Evolutionary conservation across 768 basidiomycete genomes (phyloP).

Genomic region (Russula emetica): DNA sequence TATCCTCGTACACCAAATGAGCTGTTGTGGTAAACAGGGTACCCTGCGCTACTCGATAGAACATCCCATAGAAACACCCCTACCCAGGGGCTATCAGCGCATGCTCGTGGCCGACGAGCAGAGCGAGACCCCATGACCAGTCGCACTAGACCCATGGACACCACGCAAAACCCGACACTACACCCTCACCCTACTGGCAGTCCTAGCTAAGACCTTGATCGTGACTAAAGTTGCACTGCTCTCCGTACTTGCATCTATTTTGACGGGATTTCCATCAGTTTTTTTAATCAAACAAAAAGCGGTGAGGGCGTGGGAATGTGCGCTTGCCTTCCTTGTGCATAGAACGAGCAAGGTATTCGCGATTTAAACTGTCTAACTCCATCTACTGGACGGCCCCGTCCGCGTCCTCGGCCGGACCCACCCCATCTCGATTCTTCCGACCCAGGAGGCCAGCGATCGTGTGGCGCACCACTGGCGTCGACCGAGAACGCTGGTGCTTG

Average conservation of each 20-base stretch:
- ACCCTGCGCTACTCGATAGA: slow-evolving; percentile 12
- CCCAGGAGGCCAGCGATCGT: slow-evolving; percentile 44
- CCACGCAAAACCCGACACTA: not conserved
- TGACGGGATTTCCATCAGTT: slow-evolving; percentile 31
- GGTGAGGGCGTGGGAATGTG: slow-evolving; percentile 41
- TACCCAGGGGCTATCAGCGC: not conserved
- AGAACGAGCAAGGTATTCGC: slow-evolving; percentile 89
- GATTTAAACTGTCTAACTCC: slow-evolving; percentile 69
- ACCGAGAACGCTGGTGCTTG: slow-evolving; percentile 19
- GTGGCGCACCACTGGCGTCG: slow-evolving; percentile 25
- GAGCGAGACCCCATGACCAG: not conserved
- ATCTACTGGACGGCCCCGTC: slow-evolving; percentile 46
- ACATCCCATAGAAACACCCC: slow-evolving; percentile 6
- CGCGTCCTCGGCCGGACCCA: slow-evolving; percentile 40
- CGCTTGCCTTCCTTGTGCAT: slow-evolving; percentile 90
- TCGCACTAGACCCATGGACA: not conserved
- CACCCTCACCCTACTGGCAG: not conserved
- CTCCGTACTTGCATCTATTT: slow-evolving; percentile 84
- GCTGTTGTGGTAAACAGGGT: slow-evolving; percentile 18
- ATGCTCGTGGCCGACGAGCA: not conserved
- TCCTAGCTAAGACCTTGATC: slow-evolving; percentile 36
- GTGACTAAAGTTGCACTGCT: slow-evolving; percentile 83
- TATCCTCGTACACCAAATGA: slow-evolving; percentile 19
- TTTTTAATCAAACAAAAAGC: slow-evolving; percentile 6
- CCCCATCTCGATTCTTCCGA: slow-evolving; percentile 37